Evolutionary conservation across 2,329 filamentous ascomycete species (phyloP).

Genomic region (Monosporascus ibericus): DNA sequence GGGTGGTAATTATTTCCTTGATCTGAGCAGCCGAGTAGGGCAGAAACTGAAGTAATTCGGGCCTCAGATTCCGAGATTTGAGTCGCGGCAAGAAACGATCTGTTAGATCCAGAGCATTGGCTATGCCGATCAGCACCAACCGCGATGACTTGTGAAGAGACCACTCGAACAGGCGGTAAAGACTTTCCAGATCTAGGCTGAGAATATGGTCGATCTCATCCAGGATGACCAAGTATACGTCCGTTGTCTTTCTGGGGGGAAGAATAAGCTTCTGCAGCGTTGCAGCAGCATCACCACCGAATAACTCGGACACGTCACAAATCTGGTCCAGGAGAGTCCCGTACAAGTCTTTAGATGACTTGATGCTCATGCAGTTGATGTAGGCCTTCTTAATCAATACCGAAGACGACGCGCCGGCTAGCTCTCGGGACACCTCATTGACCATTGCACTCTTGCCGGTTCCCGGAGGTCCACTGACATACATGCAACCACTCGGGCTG

Average conservation of each 20-base stretch:
- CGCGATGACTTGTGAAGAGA: constrained; percentile 75
- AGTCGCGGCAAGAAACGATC: constrained; percentile 90
- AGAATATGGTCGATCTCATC: constrained; percentile 96
- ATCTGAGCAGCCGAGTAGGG: constrained; percentile 88
- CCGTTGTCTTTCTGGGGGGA: constrained; percentile 47
- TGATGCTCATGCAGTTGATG: constrained; percentile 97
- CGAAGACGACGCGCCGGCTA: constrained; percentile 33
- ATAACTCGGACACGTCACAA: constrained; percentile 49
- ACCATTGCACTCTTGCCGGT: constrained; percentile 97
- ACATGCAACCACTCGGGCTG: constrained; percentile 71
- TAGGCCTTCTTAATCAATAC: constrained; percentile 63
- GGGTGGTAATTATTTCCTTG: constrained; percentile 76
- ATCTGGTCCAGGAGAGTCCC: constrained; percentile 68
- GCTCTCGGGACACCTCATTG: constrained; percentile 64
- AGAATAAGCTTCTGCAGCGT: constrained; percentile 67
- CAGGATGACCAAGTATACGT: constrained; percentile 75
- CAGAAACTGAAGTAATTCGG: constrained; percentile 81
- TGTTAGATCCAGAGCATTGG: constrained; percentile 91
- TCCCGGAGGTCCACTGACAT: constrained; percentile 91
- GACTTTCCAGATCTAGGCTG: constrained; percentile 77
- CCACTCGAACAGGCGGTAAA: constrained; percentile 97
- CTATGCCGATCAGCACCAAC: constrained; percentile 83
- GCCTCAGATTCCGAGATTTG: constrained; percentile 88
- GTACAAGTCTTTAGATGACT: constrained; percentile 80
- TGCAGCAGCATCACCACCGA: constrained; percentile 61